Evolutionary conservation across 75 land plant genomes (phyloP).

Genomic region (Sequoia sempervirens): DNA sequence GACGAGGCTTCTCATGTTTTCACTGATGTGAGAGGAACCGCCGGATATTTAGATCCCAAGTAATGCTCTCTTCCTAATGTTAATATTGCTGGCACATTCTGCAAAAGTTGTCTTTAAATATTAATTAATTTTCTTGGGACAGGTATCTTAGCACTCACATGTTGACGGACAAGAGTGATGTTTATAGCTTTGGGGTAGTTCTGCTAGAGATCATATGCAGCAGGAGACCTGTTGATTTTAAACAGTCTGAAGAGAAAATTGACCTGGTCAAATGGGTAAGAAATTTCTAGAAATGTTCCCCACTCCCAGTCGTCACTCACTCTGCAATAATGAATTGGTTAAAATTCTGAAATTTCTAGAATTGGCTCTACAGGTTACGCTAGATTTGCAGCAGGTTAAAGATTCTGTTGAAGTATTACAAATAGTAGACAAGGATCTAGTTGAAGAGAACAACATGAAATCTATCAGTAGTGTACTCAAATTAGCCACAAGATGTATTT

Average conservation of each 20-base stretch:
- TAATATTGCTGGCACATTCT: not conserved
- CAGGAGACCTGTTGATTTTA: not conserved
- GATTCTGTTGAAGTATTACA: not conserved
- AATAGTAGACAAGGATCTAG: slow-evolving; percentile 1
- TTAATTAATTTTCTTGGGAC: not conserved
- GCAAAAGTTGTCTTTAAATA: not conserved
- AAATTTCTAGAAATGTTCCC: not conserved
- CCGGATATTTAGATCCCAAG: slow-evolving; percentile 32
- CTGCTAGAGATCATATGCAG: slow-evolving; percentile 4
- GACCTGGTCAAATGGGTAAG: not conserved
- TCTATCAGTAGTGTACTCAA: slow-evolving; percentile 11
- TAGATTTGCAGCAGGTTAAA: not conserved
- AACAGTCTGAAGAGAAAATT: not conserved
- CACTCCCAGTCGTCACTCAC: no score
- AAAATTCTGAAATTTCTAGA: not conserved
- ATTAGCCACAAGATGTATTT: slow-evolving; percentile 24
- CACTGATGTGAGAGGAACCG: slow-evolving; percentile 19
- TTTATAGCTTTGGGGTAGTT: slow-evolving; percentile 21
- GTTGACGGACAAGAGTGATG: slow-evolving; percentile 14
- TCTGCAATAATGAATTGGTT: no score
- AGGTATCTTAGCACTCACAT: slow-evolving; percentile 9
- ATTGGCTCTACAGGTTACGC: not conserved
- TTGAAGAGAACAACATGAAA: not conserved
- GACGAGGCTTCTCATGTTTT: slow-evolving; percentile 4
- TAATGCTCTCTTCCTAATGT: not conserved